phyloP scores from a whole-genome alignment of 495 filamentous ascomycete genomes.

The Rostrohypoxylon terebratum region DNA sequence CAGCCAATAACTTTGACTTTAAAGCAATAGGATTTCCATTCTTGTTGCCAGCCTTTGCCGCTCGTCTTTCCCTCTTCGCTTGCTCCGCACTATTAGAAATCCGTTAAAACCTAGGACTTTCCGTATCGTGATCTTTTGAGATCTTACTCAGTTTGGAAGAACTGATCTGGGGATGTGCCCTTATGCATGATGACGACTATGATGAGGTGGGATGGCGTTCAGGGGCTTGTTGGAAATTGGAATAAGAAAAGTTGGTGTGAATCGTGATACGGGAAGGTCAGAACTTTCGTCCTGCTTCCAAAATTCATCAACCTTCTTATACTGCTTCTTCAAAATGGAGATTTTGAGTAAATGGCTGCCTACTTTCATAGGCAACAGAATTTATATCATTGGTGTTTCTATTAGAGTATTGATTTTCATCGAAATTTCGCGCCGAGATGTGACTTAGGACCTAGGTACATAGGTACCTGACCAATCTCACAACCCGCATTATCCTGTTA shows the following conservation, averaged over 20 bases:
- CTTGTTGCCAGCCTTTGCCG: slow-evolving; percentile 82
- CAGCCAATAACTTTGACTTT: slow-evolving; percentile 86
- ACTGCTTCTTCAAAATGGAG: not conserved
- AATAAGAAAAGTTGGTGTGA: not conserved
- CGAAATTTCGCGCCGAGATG: not conserved
- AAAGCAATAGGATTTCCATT: slow-evolving; percentile 83
- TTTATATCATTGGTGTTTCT: slow-evolving; percentile 26
- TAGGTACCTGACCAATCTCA: not conserved
- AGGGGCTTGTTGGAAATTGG: slow-evolving; percentile 17
- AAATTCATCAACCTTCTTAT: slow-evolving; percentile 1
- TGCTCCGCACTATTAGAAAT: slow-evolving; percentile 70
- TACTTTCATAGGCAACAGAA: slow-evolving; percentile 29
- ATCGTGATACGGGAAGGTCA: not conserved
- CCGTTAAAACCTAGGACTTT: slow-evolving; percentile 23
- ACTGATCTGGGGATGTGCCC: slow-evolving; percentile 61
- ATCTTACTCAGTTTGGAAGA: slow-evolving; percentile 89
- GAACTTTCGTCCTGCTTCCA: not conserved
- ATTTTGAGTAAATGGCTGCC: slow-evolving; percentile 23
- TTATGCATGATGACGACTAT: slow-evolving; percentile 39
- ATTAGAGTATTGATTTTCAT: slow-evolving; percentile 9
- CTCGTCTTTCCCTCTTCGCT: slow-evolving; percentile 76
- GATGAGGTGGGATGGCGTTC: slow-evolving; percentile 2
- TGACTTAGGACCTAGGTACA: not conserved
- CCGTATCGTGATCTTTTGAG: slow-evolving; percentile 2
- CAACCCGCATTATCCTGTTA: slow-evolving; percentile 27